These are phyloP conservation scores for Rhytidhysteron rufulum DNA, from an alignment of 2,329 filamentous ascomycete genomes.

Conservation along the genomic window DNA sequence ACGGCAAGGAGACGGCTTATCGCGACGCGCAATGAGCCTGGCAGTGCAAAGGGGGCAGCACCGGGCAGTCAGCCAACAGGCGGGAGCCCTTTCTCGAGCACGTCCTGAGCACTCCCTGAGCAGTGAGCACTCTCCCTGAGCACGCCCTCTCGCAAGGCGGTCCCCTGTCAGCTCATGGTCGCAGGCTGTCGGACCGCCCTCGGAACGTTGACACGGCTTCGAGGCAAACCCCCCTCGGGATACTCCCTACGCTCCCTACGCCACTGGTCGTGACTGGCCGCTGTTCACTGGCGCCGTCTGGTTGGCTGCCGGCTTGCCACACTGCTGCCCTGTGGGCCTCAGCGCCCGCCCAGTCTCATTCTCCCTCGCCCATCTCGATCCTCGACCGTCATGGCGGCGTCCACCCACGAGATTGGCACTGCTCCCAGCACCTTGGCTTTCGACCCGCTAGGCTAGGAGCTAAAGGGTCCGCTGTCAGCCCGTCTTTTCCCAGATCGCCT, in stretches of 20 bases:
- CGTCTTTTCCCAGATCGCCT: constrained; percentile 1
- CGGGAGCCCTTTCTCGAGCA: neutral
- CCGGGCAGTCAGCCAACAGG: no score
- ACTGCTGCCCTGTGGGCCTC: constrained; percentile 1
- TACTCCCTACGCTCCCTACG: no score
- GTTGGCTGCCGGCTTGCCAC: constrained; percentile 1
- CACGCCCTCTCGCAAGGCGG: neutral
- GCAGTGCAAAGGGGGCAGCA: neutral
- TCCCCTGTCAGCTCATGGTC: neutral
- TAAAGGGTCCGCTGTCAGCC: neutral
- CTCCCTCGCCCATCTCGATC: constrained; percentile 4
- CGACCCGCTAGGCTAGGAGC: neutral
- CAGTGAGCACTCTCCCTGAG: neutral
- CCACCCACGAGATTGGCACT: constrained; percentile 1
- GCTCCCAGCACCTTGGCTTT: constrained; percentile 3
- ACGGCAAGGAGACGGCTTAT: no score
- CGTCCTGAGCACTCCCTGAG: neutral
- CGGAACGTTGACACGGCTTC: neutral
- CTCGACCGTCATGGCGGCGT: constrained; percentile 4
- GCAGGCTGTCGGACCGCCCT: neutral
- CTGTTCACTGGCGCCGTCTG: no score
- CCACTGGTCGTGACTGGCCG: constrained; percentile 1
- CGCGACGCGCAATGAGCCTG: no score
- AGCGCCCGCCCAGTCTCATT: neutral
- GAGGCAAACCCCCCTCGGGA: constrained; percentile 1